Percentiles rank a stretch among this genome's conserved stretches.
Evolutionary conservation across 2,329 filamentous ascomycete species (phyloP).

Genomic region (Xylaria multiplex): DNA sequence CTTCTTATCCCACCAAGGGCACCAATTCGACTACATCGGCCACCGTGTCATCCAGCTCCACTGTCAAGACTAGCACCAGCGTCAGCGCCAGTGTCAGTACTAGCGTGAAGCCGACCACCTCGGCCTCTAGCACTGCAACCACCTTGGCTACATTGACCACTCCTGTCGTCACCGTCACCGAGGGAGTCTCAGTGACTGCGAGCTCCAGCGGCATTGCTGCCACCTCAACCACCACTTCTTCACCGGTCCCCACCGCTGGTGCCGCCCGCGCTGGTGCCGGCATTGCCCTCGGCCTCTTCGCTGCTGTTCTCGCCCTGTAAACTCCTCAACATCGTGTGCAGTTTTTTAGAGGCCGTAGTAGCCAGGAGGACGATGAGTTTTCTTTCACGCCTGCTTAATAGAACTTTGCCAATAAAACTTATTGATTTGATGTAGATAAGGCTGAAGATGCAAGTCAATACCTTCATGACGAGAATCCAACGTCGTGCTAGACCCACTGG

Average conservation of each 20-base stretch:
- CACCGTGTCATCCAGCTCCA: conserved; percentile 1
- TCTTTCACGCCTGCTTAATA: conserved; percentile 3
- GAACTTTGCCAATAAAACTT: conserved; percentile 8
- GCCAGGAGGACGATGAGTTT: conserved; percentile 1
- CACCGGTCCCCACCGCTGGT: conserved; percentile 42
- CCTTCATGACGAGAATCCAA: conserved; percentile 17
- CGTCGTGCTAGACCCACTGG: background rate
- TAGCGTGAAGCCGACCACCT: conserved; percentile 10
- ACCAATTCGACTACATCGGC: background rate
- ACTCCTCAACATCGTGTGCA: conserved; percentile 10
- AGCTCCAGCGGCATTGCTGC: conserved; percentile 14
- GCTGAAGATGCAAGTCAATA: conserved; percentile 1
- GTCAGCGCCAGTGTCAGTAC: conserved; percentile 9
- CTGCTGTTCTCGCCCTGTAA: conserved; percentile 52
- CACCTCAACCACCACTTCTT: conserved; percentile 15
- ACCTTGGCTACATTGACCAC: conserved; percentile 16
- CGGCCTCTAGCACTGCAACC: background rate
- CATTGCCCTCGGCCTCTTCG: conserved; percentile 55
- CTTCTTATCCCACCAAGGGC: conserved; percentile 4
- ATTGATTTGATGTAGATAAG: conserved; percentile 15
- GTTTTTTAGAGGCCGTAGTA: conserved; percentile 15
- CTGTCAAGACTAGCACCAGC: background rate
- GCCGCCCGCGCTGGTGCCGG: conserved; percentile 52
- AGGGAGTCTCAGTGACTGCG: background rate
- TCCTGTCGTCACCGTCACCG: conserved; percentile 23